Base-by-base conservation (phyloP, 225 moss, liverwort and hornwort genomes). In the Sphagnum contortum region DNA sequence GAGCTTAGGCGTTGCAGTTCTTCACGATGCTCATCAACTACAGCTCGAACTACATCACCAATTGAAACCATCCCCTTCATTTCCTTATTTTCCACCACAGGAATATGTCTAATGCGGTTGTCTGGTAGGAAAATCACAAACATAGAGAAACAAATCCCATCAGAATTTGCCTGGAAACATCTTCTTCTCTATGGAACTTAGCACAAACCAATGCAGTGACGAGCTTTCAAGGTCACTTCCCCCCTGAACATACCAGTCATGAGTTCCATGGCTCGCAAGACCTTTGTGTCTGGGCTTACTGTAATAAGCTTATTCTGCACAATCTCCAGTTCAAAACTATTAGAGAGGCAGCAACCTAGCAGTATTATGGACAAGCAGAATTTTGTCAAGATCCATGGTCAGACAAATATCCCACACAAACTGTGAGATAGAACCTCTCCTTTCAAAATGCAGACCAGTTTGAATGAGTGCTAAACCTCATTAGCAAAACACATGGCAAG, bases 51-150 rank as follows among this genome's bases (percentile, higher is more conserved):
- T 4, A 95, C 88, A 49, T 95, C 95, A 50, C 95, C 91, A 53
- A 95, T 89, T n/a, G 94, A 95, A 50, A 95, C 95, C 95, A 95
- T 95, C n/a, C 92, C 95, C 71, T 76, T 95, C 95, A 95, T 95
- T 60, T 86, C 73, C 66, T 83, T 80, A 8, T 81, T 84, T 64
- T 87, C 89, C 67, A 90, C 89, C 8, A 95, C 95, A 12, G 91
- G 95, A 69, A 95, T 90, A 50, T 95, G 95, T 69, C 95, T 82
- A 75, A 95, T 95, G 63, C 92, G 88, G 44, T 95, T 95, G 49
- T 89, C 91, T 91, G 79, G 5, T 4, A 10, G 29, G 2, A 60
- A 8, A 14, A 9, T 5, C 7, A 9, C 48, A 6, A 12, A 49
- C 5, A 49, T 9, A 8, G 44, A 4, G 12, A 7, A 2, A n/a